Evolutionary conservation across 1,139 yeast genomes (phyloP), one percentile per base, ranked within the genome.

Genomic region (Yarrowia galli): DNA sequence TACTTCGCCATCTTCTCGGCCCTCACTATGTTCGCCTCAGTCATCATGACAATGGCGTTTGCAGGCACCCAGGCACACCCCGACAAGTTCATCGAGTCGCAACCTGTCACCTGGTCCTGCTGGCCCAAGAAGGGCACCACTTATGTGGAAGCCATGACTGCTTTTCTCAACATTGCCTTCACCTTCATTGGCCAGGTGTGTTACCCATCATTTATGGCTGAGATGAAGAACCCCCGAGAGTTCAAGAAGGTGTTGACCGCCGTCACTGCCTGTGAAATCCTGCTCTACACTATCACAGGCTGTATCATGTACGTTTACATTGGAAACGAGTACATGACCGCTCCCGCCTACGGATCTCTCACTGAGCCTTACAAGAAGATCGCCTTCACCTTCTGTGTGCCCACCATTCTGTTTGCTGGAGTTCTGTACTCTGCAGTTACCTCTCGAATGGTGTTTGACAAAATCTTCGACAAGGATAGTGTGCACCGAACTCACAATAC

Each of bases 151-250:
- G 88, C 81, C 6, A 85, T 85, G 88, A 77, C 81, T 54, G 89
- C 89, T 0, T 80, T 83, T 70, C 79, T 86, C 72, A 86, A 86
- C 75, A 86, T 86, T 71, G 85, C 85, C 40, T 86, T 85, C 75
- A 85, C 89, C 0, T 85, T 86, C 76, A 89, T 85, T 40, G 89
- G 89, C 4, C 89, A 86, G 75, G 83, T 86, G 73, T 84, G 87
- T 2, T 85, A 85, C 71, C 89, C 89, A 0, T 84, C 87, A 18
- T 85, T 86, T 74, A 86, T 86, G 70, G 79, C 85, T 22, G 88
- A 86, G 73, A 86, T 86, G 89, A 82, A 80, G 71, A 78, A 81
- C 68, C 89, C 89, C 25, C 78, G 78, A 58, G 89, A 86, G 66
- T 86, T 86, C 78, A 83, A 81, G 69, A 86, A 86, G 76, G 88